These are phyloP conservation scores for Pichia sp. DNA, from an alignment of 1,139 yeast species.

Conservation along the genomic window DNA sequence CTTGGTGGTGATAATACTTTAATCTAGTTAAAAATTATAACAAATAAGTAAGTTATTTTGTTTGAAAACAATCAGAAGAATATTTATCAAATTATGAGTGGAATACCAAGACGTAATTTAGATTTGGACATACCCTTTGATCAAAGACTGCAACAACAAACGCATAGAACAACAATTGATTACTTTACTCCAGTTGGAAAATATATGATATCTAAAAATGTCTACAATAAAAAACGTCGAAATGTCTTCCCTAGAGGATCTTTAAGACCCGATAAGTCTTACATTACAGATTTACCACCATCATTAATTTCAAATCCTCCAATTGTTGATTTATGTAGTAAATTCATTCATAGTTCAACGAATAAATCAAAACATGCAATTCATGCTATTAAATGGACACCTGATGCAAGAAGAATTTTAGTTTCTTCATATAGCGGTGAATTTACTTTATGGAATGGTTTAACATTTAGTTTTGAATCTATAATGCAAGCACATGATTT, in stretches of 20 bases:
- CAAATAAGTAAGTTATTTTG: too few species aligned
- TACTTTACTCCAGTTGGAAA: slow-evolving; percentile 81
- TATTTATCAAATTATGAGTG: slow-evolving; percentile 1
- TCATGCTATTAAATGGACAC: slow-evolving; percentile 91
- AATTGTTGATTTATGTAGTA: slow-evolving; percentile 59
- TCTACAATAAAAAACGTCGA: slow-evolving; percentile 36
- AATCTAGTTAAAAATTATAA: too few species aligned
- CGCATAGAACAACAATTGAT: slow-evolving; percentile 72
- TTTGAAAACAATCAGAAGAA: too few species aligned
- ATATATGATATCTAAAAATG: slow-evolving; percentile 54
- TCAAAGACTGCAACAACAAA: slow-evolving; percentile 10
- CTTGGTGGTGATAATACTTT: too few species aligned
- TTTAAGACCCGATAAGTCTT: slow-evolving; percentile 73
- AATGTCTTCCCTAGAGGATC: slow-evolving; percentile 43
- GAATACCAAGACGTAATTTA: slow-evolving; percentile 2
- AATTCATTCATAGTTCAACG: slow-evolving; percentile 84
- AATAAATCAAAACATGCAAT: slow-evolving; percentile 91
- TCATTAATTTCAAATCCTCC: slow-evolving; percentile 56
- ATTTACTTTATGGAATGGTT: slow-evolving; percentile 94
- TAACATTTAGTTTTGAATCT: slow-evolving; percentile 91
- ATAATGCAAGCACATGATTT: slow-evolving; percentile 98
- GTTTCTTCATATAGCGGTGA: slow-evolving; percentile 95
- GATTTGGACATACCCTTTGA: slow-evolving; percentile 17
- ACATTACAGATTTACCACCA: slow-evolving; percentile 66
- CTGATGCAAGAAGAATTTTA: slow-evolving; percentile 85